Evolutionary conservation across 202 grass and related monocot species (phyloP).

Genomic region (Schoenoplectus tabernaemontani): DNA sequence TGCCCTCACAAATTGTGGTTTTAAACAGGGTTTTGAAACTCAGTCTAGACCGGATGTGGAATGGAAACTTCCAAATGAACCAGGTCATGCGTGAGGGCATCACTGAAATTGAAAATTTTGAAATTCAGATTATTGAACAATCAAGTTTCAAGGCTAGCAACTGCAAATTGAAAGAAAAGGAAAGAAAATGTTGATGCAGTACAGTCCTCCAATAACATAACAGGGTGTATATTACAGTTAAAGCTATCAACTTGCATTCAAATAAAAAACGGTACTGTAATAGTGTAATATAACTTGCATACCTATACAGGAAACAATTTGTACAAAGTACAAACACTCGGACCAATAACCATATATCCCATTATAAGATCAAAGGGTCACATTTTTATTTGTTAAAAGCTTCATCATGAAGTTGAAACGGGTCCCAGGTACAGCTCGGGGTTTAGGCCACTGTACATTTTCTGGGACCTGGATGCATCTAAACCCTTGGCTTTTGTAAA

Average conservation of each 20-base stretch:
- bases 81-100: neutral
- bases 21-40: neutral
- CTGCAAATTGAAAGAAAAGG: neutral
- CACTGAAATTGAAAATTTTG: neutral
- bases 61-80: neutral
- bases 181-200: neutral
- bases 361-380: neutral
- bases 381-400: constrained; percentile 17
- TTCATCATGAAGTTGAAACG: constrained; percentile 89
- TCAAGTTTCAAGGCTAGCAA: neutral
- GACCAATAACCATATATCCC: neutral
- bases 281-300: neutral
- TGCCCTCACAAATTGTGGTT: neutral
- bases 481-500: constrained; percentile 65
- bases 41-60: neutral
- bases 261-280: neutral
- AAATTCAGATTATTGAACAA: neutral
- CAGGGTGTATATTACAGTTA: neutral
- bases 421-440: constrained; percentile 47
- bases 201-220: neutral
- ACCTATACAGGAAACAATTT: neutral
- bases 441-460: constrained; percentile 56
- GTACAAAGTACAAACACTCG: neutral
- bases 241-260: neutral
- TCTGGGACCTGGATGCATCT: constrained; percentile 55